Evolutionary conservation across 2,329 filamentous ascomycete species (phyloP).

Genomic region (Pseudovirgaria hyperparasitica): DNA sequence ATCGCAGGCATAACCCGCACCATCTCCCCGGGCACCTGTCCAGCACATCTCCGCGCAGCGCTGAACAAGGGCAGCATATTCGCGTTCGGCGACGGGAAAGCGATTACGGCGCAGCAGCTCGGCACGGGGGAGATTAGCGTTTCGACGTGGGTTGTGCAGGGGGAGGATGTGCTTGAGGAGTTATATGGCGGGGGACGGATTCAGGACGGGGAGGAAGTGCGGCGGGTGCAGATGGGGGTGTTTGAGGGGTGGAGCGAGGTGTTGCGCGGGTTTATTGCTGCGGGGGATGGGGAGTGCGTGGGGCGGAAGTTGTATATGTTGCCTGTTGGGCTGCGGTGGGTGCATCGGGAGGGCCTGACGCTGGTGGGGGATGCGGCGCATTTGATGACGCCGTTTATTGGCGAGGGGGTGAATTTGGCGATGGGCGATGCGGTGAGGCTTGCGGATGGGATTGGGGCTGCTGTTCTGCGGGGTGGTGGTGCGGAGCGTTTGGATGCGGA

Average conservation of each 20-base stretch:
- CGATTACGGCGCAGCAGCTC: slow-evolving; percentile 17
- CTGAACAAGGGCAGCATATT: slow-evolving; percentile 23
- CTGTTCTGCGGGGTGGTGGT: no score
- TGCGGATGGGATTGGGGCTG: slow-evolving; percentile 21
- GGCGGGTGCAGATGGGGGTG: slow-evolving; percentile 10
- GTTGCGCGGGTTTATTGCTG: slow-evolving; percentile 13
- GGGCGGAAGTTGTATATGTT: slow-evolving; percentile 25
- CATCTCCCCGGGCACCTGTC: no score
- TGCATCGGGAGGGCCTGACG: slow-evolving; percentile 23
- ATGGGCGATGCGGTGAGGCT: slow-evolving; percentile 24
- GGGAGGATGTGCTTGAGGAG: slow-evolving; percentile 14
- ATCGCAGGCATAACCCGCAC: slow-evolving; percentile 19
- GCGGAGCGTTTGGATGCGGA: no score
- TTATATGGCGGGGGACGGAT: neutral
- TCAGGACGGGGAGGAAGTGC: neutral
- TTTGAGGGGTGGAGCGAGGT: slow-evolving; percentile 19
- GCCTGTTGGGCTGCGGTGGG: slow-evolving; percentile 25
- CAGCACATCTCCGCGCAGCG: no score
- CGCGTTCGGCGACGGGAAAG: slow-evolving; percentile 15
- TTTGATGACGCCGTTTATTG: slow-evolving; percentile 24
- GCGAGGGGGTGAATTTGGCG: slow-evolving; percentile 26
- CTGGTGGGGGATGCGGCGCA: slow-evolving; percentile 30
- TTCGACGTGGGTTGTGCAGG: slow-evolving; percentile 10
- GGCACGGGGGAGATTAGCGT: slow-evolving; percentile 21
- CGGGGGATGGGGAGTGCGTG: slow-evolving; percentile 9